Conservation (phyloP, 2,329 filamentous ascomycete species). For the Colletotrichum higginsianum region DNA sequence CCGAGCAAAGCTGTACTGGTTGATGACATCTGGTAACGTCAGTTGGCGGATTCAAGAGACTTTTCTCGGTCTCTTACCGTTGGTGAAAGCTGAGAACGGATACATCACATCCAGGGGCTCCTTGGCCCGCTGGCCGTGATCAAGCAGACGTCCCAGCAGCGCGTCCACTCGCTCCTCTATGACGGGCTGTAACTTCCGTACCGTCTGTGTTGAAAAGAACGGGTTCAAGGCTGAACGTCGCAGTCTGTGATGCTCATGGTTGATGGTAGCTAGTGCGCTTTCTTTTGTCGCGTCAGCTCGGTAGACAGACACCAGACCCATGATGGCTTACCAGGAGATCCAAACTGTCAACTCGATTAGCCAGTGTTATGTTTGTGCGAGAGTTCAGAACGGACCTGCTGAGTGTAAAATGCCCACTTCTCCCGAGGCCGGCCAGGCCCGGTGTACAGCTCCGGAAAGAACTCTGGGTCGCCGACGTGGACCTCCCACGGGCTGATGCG, state of each 20-base stretch:
- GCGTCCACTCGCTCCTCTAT: conserved; percentile 55
- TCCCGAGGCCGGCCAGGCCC: conserved; percentile 50
- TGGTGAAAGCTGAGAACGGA: conserved; percentile 56
- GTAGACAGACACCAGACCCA: conserved; percentile 38
- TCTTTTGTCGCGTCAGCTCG: conserved; percentile 14
- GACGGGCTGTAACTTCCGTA: conserved; percentile 55
- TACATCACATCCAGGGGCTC: conserved; percentile 54
- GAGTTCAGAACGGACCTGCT: conserved; percentile 49
- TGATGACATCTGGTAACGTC: conserved; percentile 53
- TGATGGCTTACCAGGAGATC: conserved; percentile 50
- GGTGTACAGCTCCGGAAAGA: conserved; percentile 55
- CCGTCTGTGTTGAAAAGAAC: conserved; percentile 55
- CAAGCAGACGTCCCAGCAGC: conserved; percentile 50
- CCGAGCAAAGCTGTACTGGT: conserved; percentile 57
- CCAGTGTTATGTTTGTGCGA: neutral
- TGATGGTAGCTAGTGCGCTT: conserved; percentile 1
- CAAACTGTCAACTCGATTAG: conserved; percentile 49
- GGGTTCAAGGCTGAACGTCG: conserved; percentile 49
- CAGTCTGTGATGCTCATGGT: conserved; percentile 47
- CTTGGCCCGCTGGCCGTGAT: conserved; percentile 46
- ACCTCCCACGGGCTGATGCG: conserved; percentile 56
- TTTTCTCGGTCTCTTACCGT: conserved; percentile 47
- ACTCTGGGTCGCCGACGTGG: conserved; percentile 52
- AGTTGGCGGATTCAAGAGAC: neutral
- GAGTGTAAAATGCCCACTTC: conserved; percentile 54